Conservation (phyloP, 768 basidiomycete species). For the Porphyrellus cyaneotinctus region DNA sequence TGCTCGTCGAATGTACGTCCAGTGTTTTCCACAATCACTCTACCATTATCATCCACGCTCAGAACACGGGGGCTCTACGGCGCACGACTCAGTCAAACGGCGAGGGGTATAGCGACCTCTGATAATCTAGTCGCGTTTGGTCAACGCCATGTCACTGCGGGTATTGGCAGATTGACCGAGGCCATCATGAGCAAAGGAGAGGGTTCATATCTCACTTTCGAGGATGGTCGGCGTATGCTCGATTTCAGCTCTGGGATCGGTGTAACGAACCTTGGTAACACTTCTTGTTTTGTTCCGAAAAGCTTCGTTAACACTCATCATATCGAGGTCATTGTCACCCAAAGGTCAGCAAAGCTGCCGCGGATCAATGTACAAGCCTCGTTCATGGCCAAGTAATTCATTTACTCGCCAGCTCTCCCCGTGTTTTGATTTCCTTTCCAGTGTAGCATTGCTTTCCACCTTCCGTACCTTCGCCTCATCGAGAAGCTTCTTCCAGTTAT, state of each 20-base stretch:
- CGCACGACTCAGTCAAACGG: neutral
- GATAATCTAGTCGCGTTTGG: conserved; percentile 34
- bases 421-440: conserved; percentile 29
- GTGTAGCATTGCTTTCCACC: conserved; percentile 88
- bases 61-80: conserved; percentile 1
- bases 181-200: conserved; percentile 64
- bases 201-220: conserved; percentile 69
- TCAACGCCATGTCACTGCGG: conserved; percentile 43
- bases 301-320: neutral
- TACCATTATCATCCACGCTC: neutral
- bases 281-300: neutral
- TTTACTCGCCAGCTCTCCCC: neutral
- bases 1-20: conserved; percentile 14
- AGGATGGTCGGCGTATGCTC: conserved; percentile 68
- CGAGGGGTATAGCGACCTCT: conserved; percentile 22
- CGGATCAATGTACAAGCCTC: conserved; percentile 79
- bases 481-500: conserved; percentile 81
- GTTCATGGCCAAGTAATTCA: conserved; percentile 68
- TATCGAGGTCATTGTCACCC: conserved; percentile 80
- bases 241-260: conserved; percentile 90
- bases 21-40: neutral
- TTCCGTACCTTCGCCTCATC: conserved; percentile 83
- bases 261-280: conserved; percentile 73
- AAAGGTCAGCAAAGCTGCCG: conserved; percentile 79
- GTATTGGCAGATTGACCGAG: conserved; percentile 39